phyloP scores from a whole-genome alignment of 768 basidiomycete species.

The Rhodocollybia butyracea region DNA sequence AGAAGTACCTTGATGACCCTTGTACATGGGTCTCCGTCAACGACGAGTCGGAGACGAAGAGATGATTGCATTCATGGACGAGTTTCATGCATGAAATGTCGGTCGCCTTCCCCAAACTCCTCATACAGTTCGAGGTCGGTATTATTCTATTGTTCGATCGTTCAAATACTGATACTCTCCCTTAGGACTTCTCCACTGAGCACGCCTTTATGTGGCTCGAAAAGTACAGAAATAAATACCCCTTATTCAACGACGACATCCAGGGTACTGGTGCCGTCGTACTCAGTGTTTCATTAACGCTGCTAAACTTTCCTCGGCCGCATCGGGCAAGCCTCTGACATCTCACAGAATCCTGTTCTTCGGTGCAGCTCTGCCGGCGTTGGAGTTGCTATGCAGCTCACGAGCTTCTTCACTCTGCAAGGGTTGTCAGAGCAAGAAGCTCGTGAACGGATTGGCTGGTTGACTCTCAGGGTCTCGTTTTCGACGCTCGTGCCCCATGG shows the following conservation, averaged over 20 bases:
- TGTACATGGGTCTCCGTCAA: slow-evolving; percentile 70
- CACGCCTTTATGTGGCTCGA: slow-evolving; percentile 75
- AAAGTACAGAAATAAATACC: slow-evolving; percentile 53
- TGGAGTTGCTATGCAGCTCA: slow-evolving; percentile 85
- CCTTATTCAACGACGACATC: slow-evolving; percentile 74
- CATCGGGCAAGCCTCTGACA: slow-evolving; percentile 46
- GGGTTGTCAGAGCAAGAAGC: slow-evolving; percentile 69
- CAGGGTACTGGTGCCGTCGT: slow-evolving; percentile 54
- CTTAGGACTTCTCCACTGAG: slow-evolving; percentile 76
- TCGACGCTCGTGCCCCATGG: too few species aligned
- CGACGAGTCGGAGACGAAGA: slow-evolving; percentile 41
- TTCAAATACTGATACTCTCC: too few species aligned
- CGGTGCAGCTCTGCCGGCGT: slow-evolving; percentile 89
- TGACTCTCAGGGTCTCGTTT: too few species aligned
- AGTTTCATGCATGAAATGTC: slow-evolving; percentile 70
- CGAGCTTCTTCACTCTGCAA: slow-evolving; percentile 82
- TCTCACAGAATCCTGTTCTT: slow-evolving; percentile 89
- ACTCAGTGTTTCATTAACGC: slow-evolving; percentile 73
- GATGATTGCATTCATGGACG: slow-evolving; percentile 75
- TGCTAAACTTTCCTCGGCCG: slow-evolving; percentile 52
- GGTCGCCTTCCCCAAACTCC: slow-evolving; percentile 59
- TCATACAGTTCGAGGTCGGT: slow-evolving; percentile 81
- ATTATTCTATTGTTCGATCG: too few species aligned
- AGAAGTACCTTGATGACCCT: slow-evolving; percentile 64
- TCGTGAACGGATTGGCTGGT: slow-evolving; percentile 53